Evolutionary conservation across 1,284 basidiomycete genomes (phyloP).

Genomic region (Boletus austroedulis): DNA sequence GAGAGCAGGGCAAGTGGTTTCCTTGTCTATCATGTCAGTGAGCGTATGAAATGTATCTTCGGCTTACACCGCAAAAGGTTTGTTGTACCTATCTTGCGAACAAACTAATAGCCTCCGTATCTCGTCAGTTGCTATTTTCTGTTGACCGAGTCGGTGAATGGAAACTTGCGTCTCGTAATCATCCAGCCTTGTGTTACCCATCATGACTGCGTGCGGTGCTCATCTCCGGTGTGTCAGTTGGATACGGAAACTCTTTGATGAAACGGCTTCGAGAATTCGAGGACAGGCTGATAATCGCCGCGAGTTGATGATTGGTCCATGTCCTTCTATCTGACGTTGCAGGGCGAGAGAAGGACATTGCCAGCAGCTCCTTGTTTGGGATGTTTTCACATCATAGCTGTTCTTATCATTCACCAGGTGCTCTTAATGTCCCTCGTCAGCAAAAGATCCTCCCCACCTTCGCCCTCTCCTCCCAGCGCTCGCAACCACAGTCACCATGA

Average conservation of each 20-base stretch:
- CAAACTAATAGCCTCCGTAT: slow-evolving; percentile 23
- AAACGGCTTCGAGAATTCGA: slow-evolving; percentile 33
- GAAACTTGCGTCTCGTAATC: slow-evolving; percentile 19
- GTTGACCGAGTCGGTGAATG: slow-evolving; percentile 22
- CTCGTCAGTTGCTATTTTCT: slow-evolving; percentile 21
- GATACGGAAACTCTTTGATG: slow-evolving; percentile 25
- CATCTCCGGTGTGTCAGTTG: slow-evolving; percentile 30
- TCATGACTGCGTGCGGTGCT: slow-evolving; percentile 16
- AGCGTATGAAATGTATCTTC: slow-evolving; percentile 31
- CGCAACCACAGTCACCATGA: slow-evolving; percentile 16
- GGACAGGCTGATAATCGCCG: slow-evolving; percentile 29
- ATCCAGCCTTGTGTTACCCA: slow-evolving; percentile 20
- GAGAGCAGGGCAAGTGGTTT: slow-evolving; percentile 31
- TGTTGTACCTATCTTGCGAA: slow-evolving; percentile 30
- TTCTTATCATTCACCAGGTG: slow-evolving; percentile 31
- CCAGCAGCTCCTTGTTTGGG: slow-evolving; percentile 30
- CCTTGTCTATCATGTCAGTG: slow-evolving; percentile 19
- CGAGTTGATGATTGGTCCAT: slow-evolving; percentile 26
- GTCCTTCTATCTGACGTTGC: slow-evolving; percentile 32
- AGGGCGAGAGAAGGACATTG: slow-evolving; percentile 24
- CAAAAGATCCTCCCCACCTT: slow-evolving; percentile 5
- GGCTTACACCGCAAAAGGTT: slow-evolving; percentile 31
- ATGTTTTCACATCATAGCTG: slow-evolving; percentile 21
- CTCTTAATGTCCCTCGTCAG: slow-evolving; percentile 33
- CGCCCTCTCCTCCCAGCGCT: slow-evolving; percentile 9